These are phyloP conservation scores for Pterocarpus macrocarpus DNA, from an alignment of 306 rosid genomes.

Conservation along the genomic window DNA sequence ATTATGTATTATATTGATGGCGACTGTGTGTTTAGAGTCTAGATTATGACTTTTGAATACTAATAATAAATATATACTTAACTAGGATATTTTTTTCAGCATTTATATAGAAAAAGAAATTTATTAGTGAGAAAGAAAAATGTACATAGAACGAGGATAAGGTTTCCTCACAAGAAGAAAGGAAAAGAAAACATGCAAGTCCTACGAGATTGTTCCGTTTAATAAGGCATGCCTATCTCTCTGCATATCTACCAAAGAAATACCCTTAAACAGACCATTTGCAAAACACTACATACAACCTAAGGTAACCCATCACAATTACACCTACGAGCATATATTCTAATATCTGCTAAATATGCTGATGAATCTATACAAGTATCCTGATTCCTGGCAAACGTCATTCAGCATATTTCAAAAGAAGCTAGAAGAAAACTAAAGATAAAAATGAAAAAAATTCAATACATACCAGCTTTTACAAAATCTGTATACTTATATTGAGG, in stretches of 20 bases:
- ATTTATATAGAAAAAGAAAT: too few relatives aligned
- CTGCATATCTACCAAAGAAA: not conserved
- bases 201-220: too few relatives aligned
- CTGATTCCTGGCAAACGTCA: conserved; percentile 10
- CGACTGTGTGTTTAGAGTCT: too few relatives aligned
- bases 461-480: conserved; percentile 90
- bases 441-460: conserved; percentile 36
- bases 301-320: not conserved
- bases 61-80: too few relatives aligned
- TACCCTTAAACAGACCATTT: not conserved
- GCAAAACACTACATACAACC: not conserved
- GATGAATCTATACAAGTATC: conserved; percentile 25
- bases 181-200: too few relatives aligned
- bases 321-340: not conserved
- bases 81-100: too few relatives aligned
- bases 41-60: too few relatives aligned
- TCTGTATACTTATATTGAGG: conserved; percentile 95
- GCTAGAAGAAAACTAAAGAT: conserved; percentile 15
- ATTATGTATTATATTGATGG: too few relatives aligned
- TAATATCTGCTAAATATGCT: conserved; percentile 16
- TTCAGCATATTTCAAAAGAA: conserved; percentile 35
- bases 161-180: too few relatives aligned
- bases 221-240: too few relatives aligned
- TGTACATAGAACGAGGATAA: too few relatives aligned
- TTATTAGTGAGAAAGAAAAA: too few relatives aligned